Evolutionary conservation across 2,329 filamentous ascomycete species (phyloP).

Genomic region (Phaeosphaeria sp.): DNA sequence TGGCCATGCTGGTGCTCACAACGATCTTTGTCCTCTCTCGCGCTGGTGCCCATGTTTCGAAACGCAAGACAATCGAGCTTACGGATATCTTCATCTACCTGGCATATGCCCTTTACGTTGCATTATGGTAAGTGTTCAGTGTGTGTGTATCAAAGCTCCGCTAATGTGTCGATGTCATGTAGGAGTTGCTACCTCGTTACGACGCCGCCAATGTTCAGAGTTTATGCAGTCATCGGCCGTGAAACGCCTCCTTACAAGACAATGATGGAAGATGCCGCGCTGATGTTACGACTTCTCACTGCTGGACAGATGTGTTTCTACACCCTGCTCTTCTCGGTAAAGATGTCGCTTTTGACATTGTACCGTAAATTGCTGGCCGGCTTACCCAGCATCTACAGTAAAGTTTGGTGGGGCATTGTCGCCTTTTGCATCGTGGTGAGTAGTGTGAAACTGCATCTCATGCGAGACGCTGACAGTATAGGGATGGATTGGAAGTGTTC

Average conservation of each 20-base stretch:
- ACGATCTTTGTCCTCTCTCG: conserved; percentile 15
- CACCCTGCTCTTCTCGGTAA: conserved; percentile 10
- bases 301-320: conserved; percentile 43
- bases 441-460: background rate
- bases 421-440: conserved; percentile 41
- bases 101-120: conserved; percentile 34
- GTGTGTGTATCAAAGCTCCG: background rate
- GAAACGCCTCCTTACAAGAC: conserved; percentile 33
- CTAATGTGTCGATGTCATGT: background rate
- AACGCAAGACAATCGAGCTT: conserved; percentile 16
- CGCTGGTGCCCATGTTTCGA: conserved; percentile 11
- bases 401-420: conserved; percentile 47
- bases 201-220: conserved; percentile 39
- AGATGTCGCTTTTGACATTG: conserved; percentile 37
- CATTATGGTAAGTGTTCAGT: conserved; percentile 12
- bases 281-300: conserved; percentile 47
- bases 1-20: conserved; percentile 22
- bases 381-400: conserved; percentile 32
- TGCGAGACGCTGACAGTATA: conserved; percentile 11
- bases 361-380: conserved; percentile 42
- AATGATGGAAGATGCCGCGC: conserved; percentile 33
- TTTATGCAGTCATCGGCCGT: conserved; percentile 33
- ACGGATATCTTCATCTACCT: conserved; percentile 31
- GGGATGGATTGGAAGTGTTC: conserved; percentile 45
- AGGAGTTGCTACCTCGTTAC: conserved; percentile 41